These are phyloP conservation scores for Leccinum uliginosum DNA, from an alignment of 768 basidiomycete species.

Conservation along the genomic window DNA sequence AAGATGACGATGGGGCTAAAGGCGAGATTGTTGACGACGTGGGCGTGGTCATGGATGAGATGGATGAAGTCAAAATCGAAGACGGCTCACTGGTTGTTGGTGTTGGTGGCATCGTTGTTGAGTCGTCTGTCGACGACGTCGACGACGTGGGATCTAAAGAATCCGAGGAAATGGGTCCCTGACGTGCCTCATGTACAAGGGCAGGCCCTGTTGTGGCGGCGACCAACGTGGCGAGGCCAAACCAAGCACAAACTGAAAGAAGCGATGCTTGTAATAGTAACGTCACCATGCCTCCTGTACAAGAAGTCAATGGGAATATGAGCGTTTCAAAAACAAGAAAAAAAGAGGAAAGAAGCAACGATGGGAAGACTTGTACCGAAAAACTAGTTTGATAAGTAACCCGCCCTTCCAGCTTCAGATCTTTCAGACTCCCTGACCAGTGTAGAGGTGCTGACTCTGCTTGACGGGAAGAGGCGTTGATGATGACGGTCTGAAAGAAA, in stretches of 20 bases:
- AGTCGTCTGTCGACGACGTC: neutral
- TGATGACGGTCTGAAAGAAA: neutral
- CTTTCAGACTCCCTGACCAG: neutral
- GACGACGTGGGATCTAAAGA: conserved; percentile 7
- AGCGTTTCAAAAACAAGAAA: neutral
- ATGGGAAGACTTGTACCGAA: neutral
- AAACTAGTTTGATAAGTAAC: neutral
- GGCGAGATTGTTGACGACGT: neutral
- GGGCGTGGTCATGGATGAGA: conserved; percentile 1
- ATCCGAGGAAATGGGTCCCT: conserved; percentile 11
- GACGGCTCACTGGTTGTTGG: conserved; percentile 14
- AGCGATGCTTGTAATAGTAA: conserved; percentile 4
- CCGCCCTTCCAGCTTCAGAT: neutral
- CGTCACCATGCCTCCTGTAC: conserved; percentile 9
- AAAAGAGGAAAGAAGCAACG: neutral
- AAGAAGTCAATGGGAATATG: neutral
- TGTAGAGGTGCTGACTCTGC: neutral
- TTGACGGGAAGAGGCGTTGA: neutral
- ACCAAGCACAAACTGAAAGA: conserved; percentile 6
- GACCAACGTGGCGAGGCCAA: conserved; percentile 7
- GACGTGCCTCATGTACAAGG: conserved; percentile 19
- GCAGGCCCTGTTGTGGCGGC: conserved; percentile 13
- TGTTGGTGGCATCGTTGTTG: conserved; percentile 11
- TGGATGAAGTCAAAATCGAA: neutral
- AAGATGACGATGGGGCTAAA: neutral